Conservation (phyloP, 768 basidiomycete genomes). For the Podaxis sp. region DNA sequence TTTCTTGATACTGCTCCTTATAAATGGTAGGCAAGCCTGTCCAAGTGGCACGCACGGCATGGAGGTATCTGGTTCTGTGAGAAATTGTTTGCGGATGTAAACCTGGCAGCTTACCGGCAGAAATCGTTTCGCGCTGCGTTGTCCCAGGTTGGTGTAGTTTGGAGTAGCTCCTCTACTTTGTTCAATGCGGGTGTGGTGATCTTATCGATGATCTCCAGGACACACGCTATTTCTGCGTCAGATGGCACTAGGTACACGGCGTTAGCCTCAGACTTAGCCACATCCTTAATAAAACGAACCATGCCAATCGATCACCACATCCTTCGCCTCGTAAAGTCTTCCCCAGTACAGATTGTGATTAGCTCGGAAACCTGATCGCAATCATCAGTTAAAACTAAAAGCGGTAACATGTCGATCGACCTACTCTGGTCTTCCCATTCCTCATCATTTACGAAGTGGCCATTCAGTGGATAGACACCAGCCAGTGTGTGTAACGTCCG, state of each 20-base stretch:
- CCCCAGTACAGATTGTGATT: slow-evolving; percentile 79
- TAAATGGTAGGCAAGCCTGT: slow-evolving; percentile 72
- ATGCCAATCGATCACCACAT: slow-evolving; percentile 89
- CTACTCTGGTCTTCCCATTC: slow-evolving; percentile 79
- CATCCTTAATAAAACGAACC: slow-evolving; percentile 39
- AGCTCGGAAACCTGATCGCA: slow-evolving; percentile 53
- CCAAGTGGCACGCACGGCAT: slow-evolving; percentile 75
- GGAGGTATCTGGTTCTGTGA: slow-evolving; percentile 50
- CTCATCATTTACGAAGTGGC: slow-evolving; percentile 78
- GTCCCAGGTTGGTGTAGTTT: slow-evolving; percentile 59
- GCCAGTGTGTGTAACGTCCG: slow-evolving; percentile 75
- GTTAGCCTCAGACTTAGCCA: slow-evolving; percentile 11
- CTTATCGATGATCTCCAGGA: slow-evolving; percentile 71
- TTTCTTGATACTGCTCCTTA: slow-evolving; percentile 56
- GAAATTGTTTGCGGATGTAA: not conserved
- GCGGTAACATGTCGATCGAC: slow-evolving; percentile 19
- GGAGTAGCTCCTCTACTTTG: slow-evolving; percentile 64
- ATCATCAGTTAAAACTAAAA: slow-evolving; percentile 15
- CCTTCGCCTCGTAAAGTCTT: slow-evolving; percentile 68
- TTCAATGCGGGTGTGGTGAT: slow-evolving; percentile 67
- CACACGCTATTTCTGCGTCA: slow-evolving; percentile 72
- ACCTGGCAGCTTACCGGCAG: slow-evolving; percentile 57
- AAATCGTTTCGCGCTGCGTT: slow-evolving; percentile 73
- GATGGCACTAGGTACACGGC: slow-evolving; percentile 48
- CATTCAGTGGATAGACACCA: slow-evolving; percentile 74